Evolutionary conservation across 352 stramenopile species (phyloP), one percentile per base, ranked within the genome.

Genomic region (Pythium dissimile): DNA sequence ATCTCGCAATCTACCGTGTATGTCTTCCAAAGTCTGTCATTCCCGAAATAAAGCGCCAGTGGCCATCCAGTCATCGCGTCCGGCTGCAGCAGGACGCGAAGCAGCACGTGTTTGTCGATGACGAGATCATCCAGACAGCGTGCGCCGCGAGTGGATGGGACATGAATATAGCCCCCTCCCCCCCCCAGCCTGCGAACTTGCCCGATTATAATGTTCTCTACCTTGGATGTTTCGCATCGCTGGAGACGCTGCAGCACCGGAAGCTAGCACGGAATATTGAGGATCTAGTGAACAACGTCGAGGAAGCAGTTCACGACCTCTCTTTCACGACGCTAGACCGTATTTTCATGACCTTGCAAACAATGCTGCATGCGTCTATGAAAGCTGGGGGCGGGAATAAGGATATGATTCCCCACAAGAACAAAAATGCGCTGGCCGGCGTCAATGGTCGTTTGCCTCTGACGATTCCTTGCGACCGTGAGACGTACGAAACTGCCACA

Each of bases 61-160:
- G 31, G 31, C 48, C 30, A 20, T 16, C 21, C 5, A 11, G 32
- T 5, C 21, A 10, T 6, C 32, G 48, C 7, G 37, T 56, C 7
- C 12, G 16, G 8, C 15, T 56, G 6, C 48, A 56, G n/a, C 48
- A 56, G 15, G 48, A 56, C 28, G 48, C 48, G 5, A 45, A 45
- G 48, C 48, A 28, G 5, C 48, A 56, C 35, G 32, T 43, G n/a
- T 7, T 30, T 10, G 38, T 23, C 13, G 18, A 44, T 16, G 38
- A 44, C n/a, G 13, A 7, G 18, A 16, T 10, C 9, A 16, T 21
- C 31, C 8, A 37, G 31, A 13, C 31, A 8, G 31, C 31, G 8
- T 37, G 31, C 31, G 31, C 13, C 13, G 31, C 31, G 31, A 13
- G 13, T 13, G 31, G 31, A 13, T 37, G 31, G 31, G 31, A 37